A percentile compares a stretch with the other conserved stretches of the same genome.
phyloP scores from a whole-genome alignment of 2,329 filamentous ascomycete species.

The Aureobasidium sp. region DNA sequence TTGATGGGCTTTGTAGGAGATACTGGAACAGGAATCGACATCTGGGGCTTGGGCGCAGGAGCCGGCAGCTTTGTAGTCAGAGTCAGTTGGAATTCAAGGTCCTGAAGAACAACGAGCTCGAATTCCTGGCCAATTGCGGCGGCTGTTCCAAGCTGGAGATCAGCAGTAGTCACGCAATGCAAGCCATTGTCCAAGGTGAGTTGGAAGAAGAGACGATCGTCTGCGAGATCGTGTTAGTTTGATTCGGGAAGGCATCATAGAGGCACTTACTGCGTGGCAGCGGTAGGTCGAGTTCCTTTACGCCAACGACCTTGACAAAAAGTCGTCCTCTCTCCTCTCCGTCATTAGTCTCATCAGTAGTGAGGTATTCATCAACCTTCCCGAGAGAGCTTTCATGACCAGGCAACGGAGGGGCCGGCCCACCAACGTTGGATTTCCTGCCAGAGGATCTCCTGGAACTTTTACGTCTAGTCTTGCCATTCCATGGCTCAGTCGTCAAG shows the following conservation, averaged over 20 bases:
- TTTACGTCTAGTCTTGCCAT: conserved; percentile 65
- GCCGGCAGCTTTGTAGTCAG: conserved; percentile 91
- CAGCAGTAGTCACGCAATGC: conserved; percentile 94
- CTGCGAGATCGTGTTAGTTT: conserved; percentile 41
- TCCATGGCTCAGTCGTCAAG: conserved; percentile 97
- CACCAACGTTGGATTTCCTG: conserved; percentile 21
- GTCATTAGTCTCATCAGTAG: conserved; percentile 58
- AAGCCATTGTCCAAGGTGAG: conserved; percentile 96
- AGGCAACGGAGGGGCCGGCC: conserved; percentile 71
- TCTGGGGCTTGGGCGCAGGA: conserved; percentile 33
- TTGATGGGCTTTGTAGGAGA: conserved; percentile 64
- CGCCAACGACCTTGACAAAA: conserved; percentile 97
- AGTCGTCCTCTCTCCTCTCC: conserved; percentile 81
- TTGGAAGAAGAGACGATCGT: conserved; percentile 88
- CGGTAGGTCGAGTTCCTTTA: conserved; percentile 90
- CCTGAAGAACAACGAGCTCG: conserved; percentile 91
- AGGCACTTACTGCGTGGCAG: conserved; percentile 70
- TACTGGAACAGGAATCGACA: conserved; percentile 27
- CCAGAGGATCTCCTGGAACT: conserved; percentile 53
- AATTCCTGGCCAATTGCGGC: conserved; percentile 97
- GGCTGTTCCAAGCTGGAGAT: conserved; percentile 84
- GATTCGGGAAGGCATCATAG: not conserved
- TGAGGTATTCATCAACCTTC: conserved; percentile 56
- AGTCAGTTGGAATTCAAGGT: conserved; percentile 97
- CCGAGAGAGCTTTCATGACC: conserved; percentile 70